phyloP scores from a whole-genome alignment of 2,329 filamentous ascomycete genomes.

The Cercospora sp. region DNA sequence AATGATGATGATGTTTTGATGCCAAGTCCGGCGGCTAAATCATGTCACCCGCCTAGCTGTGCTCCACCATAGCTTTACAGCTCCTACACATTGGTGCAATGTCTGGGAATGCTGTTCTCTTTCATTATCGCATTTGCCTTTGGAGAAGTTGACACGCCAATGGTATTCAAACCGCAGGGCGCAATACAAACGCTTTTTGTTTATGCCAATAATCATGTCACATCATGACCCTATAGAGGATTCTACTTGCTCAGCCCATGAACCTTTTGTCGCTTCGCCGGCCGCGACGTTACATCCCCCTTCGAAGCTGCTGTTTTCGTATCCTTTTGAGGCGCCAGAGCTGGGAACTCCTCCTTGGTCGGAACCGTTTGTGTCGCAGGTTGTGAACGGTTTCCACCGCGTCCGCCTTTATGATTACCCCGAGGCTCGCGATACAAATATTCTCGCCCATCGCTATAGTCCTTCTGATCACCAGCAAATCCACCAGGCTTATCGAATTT shows the following conservation, averaged over 20 bases:
- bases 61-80: conserved; percentile 2
- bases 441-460: conserved; percentile 39
- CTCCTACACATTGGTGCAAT: not conserved
- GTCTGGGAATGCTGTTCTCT: not conserved
- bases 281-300: conserved; percentile 1
- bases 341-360: conserved; percentile 49
- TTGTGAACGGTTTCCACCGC: conserved; percentile 29
- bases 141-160: not conserved
- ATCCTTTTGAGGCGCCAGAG: conserved; percentile 36
- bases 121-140: no score
- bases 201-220: not conserved
- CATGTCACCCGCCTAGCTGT: not conserved
- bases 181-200: not conserved
- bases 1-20: not conserved
- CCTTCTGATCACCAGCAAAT: conserved; percentile 36
- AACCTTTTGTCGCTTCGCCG: conserved; percentile 28
- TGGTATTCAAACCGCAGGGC: not conserved
- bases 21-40: not conserved
- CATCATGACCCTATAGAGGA: conserved; percentile 15
- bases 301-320: conserved; percentile 10
- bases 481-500: conserved; percentile 33
- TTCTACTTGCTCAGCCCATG: conserved; percentile 52
- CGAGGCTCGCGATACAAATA: conserved; percentile 39
- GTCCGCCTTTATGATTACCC: conserved; percentile 19
- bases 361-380: conserved; percentile 35